phyloP scores from a whole-genome alignment of 2,329 filamentous ascomycete genomes.

The Neoascochyta sp. region DNA sequence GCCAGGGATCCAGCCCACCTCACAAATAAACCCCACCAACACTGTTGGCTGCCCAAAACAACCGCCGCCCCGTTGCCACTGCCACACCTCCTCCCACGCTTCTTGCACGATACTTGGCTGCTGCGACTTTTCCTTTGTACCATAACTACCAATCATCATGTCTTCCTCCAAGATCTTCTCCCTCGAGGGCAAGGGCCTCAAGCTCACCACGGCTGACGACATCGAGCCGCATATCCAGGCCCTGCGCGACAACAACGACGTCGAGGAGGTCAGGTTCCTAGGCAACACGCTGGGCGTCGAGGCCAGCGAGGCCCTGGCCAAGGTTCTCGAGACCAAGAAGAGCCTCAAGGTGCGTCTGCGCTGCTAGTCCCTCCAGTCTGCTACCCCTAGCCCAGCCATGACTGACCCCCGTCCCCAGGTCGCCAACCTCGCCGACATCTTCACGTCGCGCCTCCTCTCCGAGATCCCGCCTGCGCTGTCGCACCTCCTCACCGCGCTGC shows the following conservation, averaged over 20 bases:
- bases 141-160: conserved; percentile 33
- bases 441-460: conserved; percentile 86
- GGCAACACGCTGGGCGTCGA: conserved; percentile 92
- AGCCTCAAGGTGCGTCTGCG: conserved; percentile 59
- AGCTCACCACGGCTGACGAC: conserved; percentile 84
- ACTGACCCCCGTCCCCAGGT: conserved; percentile 46
- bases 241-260: conserved; percentile 65
- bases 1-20: conserved; percentile 6
- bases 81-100: too few relatives aligned
- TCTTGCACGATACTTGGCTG: background rate
- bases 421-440: conserved; percentile 94
- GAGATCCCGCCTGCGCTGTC: conserved; percentile 91
- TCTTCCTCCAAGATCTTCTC: conserved; percentile 68
- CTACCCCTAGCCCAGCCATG: background rate
- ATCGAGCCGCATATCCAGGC: conserved; percentile 78
- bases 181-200: conserved; percentile 85
- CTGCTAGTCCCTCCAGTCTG: background rate
- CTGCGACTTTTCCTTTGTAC: conserved; percentile 3
- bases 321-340: conserved; percentile 80
- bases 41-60: too few relatives aligned
- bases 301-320: conserved; percentile 79
- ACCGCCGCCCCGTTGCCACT: too few relatives aligned
- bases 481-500: conserved; percentile 77
- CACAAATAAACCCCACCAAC: conserved; percentile 23
- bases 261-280: conserved; percentile 80